Conservation (phyloP, 805 yeast species). For the Sugiyamaella floridensis region DNA sequence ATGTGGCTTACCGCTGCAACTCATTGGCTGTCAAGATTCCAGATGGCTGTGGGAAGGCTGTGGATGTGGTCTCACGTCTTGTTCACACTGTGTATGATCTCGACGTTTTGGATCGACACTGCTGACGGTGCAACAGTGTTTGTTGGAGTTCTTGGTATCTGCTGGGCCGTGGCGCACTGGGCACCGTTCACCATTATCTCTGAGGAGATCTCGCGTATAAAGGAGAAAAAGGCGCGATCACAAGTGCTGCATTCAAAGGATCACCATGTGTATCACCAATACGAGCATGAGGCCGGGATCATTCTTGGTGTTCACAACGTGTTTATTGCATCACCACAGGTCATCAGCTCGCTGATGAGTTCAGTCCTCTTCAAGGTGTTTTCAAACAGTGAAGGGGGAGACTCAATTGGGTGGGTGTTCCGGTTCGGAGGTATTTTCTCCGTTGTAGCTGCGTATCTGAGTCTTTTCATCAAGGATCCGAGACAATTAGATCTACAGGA, state of each 20-base stretch:
- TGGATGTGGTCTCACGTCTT: slow-evolving; percentile 49
- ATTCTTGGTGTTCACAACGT: slow-evolving; percentile 52
- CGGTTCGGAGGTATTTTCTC: slow-evolving; percentile 49
- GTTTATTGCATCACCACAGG: slow-evolving; percentile 53
- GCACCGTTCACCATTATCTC: slow-evolving; percentile 58
- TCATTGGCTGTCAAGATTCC: too few species aligned
- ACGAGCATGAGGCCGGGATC: slow-evolving; percentile 51
- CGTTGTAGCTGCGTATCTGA: slow-evolving; percentile 39
- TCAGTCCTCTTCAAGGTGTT: slow-evolving; percentile 40
- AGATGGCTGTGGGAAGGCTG: slow-evolving; percentile 32
- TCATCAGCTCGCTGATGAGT: slow-evolving; percentile 43
- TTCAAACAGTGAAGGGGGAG: slow-evolving; percentile 28
- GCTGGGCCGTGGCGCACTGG: slow-evolving; percentile 65
- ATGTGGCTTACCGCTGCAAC: background rate
- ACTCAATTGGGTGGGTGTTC: slow-evolving; percentile 52
- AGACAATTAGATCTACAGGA: slow-evolving; percentile 24
- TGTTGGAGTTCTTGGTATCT: slow-evolving; percentile 49
- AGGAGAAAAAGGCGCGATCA: slow-evolving; percentile 36
- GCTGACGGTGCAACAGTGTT: slow-evolving; percentile 41
- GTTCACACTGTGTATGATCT: slow-evolving; percentile 42
- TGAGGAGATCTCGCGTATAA: slow-evolving; percentile 48
- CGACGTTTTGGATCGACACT: slow-evolving; percentile 40
- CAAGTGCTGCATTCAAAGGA: slow-evolving; percentile 17
- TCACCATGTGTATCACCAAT: slow-evolving; percentile 13
- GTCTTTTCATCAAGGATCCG: slow-evolving; percentile 39